phyloP scores from a whole-genome alignment of 768 basidiomycete genomes.

The Suillus sp. region DNA sequence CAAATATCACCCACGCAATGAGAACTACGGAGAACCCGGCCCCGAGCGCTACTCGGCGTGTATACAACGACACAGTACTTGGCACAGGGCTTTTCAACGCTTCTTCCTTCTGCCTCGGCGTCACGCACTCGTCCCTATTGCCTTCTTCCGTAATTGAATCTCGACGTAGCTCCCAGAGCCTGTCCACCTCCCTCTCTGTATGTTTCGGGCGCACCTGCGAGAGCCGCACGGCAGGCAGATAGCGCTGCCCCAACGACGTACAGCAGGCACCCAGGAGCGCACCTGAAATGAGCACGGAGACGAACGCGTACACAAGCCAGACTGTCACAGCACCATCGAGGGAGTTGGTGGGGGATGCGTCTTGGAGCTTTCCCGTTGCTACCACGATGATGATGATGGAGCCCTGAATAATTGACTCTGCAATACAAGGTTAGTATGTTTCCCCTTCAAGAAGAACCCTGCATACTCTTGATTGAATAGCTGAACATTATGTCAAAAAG shows the following conservation, averaged over 20 bases:
- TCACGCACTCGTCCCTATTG: constrained; percentile 1
- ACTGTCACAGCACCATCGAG: constrained; percentile 40
- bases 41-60: constrained; percentile 26
- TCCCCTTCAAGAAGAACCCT: neutral
- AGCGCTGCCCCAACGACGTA: constrained; percentile 20
- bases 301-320: constrained; percentile 43
- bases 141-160: neutral
- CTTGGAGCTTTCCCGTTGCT: constrained; percentile 44
- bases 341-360: constrained; percentile 35
- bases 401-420: constrained; percentile 45
- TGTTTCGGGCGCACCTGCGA: constrained; percentile 37
- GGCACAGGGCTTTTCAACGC: constrained; percentile 10
- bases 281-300: constrained; percentile 38
- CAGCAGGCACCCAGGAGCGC: constrained; percentile 34
- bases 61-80: constrained; percentile 5
- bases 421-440: neutral
- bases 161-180: constrained; percentile 25
- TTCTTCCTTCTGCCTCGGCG: constrained; percentile 8
- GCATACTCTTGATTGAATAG: constrained; percentile 44
- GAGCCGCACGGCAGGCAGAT: constrained; percentile 41
- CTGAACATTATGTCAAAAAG: constrained; percentile 19
- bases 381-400: constrained; percentile 46
- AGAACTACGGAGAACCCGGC: constrained; percentile 32
- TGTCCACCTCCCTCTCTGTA: constrained; percentile 33
- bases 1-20: constrained; percentile 46